Percentiles rank a stretch among this genome's conserved stretches.
Conservation (phyloP, 495 filamentous ascomycete genomes). For the Viridothelium virens region DNA sequence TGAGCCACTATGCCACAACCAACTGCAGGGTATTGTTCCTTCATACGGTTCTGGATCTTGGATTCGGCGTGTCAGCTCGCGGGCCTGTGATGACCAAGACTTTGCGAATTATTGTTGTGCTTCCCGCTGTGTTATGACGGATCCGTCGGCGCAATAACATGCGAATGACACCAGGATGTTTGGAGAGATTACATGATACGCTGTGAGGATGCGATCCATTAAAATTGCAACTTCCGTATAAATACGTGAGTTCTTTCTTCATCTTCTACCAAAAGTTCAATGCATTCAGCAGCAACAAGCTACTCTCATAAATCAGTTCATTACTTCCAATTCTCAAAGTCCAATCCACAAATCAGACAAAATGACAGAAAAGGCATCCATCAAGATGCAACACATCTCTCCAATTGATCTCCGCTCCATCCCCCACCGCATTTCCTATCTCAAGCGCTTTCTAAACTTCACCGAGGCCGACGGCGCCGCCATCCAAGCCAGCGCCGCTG, state of each 20-base stretch:
- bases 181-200: neutral
- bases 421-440: slow-evolving; percentile 30
- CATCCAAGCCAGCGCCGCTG: slow-evolving; percentile 29
- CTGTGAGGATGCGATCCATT: neutral
- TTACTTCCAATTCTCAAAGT: neutral
- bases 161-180: neutral
- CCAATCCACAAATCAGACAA: neutral
- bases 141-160: neutral
- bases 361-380: neutral
- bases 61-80: no score
- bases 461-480: slow-evolving; percentile 28
- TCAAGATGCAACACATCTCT: slow-evolving; percentile 35
- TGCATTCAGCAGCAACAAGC: no score
- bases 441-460: slow-evolving; percentile 34
- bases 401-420: slow-evolving; percentile 28
- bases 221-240: neutral
- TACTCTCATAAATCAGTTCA: neutral
- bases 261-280: no score
- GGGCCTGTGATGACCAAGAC: no score
- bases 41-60: no score
- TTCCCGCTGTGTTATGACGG: no score
- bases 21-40: no score
- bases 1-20: no score
- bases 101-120: no score
- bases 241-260: no score